Percentiles rank a stretch among this genome's conserved stretches.
phyloP scores from a whole-genome alignment of 345 rosid genomes.

The Cardamine occulta region DNA sequence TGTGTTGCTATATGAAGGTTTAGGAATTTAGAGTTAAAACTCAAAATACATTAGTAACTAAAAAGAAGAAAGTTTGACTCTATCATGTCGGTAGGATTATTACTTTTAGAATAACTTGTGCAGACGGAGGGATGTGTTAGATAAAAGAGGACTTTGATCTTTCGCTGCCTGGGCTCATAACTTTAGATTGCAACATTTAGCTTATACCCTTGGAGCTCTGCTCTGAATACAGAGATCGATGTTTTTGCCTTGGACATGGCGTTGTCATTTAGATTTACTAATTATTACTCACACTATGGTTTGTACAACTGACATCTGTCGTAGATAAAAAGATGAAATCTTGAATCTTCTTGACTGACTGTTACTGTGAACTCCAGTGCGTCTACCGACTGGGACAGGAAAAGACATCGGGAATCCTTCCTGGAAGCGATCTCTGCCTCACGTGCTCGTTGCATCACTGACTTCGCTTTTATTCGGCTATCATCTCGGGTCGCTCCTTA shows the following conservation, averaged over 20 bases:
- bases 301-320: too few relatives aligned
- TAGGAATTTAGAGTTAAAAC: neutral
- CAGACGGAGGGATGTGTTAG: neutral
- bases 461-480: slow-evolving; percentile 86
- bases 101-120: neutral
- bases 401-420: slow-evolving; percentile 73
- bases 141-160: neutral
- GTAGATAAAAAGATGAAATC: neutral
- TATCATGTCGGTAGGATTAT: neutral
- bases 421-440: slow-evolving; percentile 82
- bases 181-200: neutral
- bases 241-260: neutral
- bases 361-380: slow-evolving; percentile 46
- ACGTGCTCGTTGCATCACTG: slow-evolving; percentile 74
- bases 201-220: slow-evolving; percentile 11
- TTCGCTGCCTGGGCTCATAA: slow-evolving; percentile 1
- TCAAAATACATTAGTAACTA: too few relatives aligned
- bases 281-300: slow-evolving; percentile 3
- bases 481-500: slow-evolving; percentile 73
- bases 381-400: slow-evolving; percentile 54
- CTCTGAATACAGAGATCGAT: neutral
- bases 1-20: neutral
- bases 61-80: too few relatives aligned
- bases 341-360: slow-evolving; percentile 32
- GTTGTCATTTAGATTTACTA: neutral